Percentiles rank a stretch among this genome's conserved stretches.
Conservation (phyloP, 345 rosid species). For the Isatis tinctoria region DNA sequence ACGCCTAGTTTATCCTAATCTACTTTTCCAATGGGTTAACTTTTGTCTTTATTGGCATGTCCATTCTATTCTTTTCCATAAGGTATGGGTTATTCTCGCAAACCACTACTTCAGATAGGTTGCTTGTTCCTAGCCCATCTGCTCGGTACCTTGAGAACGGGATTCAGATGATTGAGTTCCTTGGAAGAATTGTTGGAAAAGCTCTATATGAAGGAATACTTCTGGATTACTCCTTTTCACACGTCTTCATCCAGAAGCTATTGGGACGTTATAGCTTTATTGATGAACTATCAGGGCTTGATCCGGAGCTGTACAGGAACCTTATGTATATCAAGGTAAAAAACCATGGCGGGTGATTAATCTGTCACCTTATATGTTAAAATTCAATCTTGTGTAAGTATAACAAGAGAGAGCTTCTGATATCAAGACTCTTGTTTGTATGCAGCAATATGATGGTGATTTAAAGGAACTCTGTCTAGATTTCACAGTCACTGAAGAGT, state of each 20-base stretch:
- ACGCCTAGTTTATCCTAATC: constrained; percentile 3
- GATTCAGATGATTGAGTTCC: constrained; percentile 89
- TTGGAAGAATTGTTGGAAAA: constrained; percentile 96
- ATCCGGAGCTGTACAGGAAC: constrained; percentile 88
- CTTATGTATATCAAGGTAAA: constrained; percentile 95
- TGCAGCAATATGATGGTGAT: constrained; percentile 89
- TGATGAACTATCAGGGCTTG: constrained; percentile 93
- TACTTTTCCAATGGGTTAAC: constrained; percentile 12
- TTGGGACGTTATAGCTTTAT: constrained; percentile 95
- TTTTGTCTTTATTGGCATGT: neutral
- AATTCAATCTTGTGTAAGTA: constrained; percentile 5
- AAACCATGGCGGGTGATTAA: constrained; percentile 16
- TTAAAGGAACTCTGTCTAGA: constrained; percentile 80
- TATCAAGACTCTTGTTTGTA: constrained; percentile 1
- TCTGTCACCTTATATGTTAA: constrained; percentile 1
- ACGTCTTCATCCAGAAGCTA: constrained; percentile 87
- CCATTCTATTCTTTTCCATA: constrained; percentile 11
- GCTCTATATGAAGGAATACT: constrained; percentile 96
- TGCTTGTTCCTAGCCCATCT: constrained; percentile 79
- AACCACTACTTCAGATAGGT: constrained; percentile 78
- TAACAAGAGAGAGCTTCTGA: constrained; percentile 20
- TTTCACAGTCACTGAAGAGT: constrained; percentile 88
- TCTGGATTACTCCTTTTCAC: constrained; percentile 91
- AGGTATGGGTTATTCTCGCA: constrained; percentile 93
- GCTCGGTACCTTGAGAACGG: constrained; percentile 87